A percentile compares a stretch with the other conserved stretches of the same genome.
phyloP scores from a whole-genome alignment of 345 rosid genomes.

The Salix caprea region DNA sequence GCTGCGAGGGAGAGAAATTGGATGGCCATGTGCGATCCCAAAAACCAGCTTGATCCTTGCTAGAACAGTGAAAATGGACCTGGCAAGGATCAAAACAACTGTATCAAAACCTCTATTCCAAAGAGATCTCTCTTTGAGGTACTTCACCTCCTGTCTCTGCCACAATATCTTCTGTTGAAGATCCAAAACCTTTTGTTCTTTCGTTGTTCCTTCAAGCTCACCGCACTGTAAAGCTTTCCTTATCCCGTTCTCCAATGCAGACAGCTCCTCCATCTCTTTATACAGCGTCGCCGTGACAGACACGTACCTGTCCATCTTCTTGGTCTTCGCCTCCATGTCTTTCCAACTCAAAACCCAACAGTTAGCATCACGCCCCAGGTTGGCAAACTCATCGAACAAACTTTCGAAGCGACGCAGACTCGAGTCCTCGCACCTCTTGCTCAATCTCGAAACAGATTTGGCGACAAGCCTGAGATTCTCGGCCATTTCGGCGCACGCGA shows the following conservation, averaged over 20 bases:
- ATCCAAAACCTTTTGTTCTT: conserved; percentile 55
- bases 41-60: conserved; percentile 70
- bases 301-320: conserved; percentile 74
- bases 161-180: conserved; percentile 59
- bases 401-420: conserved; percentile 48
- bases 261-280: conserved; percentile 81
- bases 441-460: conserved; percentile 53
- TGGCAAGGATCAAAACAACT: conserved; percentile 48
- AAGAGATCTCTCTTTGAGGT: conserved; percentile 68
- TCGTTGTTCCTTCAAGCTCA: conserved; percentile 22
- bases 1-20: conserved; percentile 53
- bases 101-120: conserved; percentile 84
- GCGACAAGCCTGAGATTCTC: conserved; percentile 57
- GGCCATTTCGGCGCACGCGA: conserved; percentile 76
- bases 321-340: conserved; percentile 62
- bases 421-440: conserved; percentile 46
- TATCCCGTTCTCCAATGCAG: conserved; percentile 46
- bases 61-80: conserved; percentile 63
- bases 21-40: conserved; percentile 48
- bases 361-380: conserved; percentile 56
- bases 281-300: conserved; percentile 58
- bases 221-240: conserved; percentile 39
- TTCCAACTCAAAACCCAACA: conserved; percentile 56
- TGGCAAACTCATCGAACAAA: conserved; percentile 56
- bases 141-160: conserved; percentile 77